phyloP scores from a whole-genome alignment of 1,139 yeast species.

The Arxiozyma telluris region DNA sequence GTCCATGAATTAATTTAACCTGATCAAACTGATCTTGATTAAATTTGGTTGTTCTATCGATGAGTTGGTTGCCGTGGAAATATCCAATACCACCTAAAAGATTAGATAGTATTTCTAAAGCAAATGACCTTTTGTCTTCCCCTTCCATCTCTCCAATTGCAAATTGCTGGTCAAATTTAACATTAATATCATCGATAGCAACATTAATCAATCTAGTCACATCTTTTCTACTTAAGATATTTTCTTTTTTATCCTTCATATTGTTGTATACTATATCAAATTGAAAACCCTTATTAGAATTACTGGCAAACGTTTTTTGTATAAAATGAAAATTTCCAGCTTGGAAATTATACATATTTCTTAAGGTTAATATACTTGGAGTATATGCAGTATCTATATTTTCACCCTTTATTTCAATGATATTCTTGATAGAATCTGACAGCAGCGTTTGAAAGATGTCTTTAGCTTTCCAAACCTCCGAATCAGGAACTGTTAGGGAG shows the following conservation, averaged over 20 bases:
- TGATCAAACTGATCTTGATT: slow-evolving; percentile 60
- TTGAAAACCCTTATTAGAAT: slow-evolving; percentile 55
- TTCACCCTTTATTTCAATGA: slow-evolving; percentile 35
- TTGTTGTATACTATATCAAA: slow-evolving; percentile 59
- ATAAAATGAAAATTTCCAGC: slow-evolving; percentile 68
- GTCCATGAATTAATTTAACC: slow-evolving; percentile 41
- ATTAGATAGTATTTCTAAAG: slow-evolving; percentile 71
- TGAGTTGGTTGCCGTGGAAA: slow-evolving; percentile 78
- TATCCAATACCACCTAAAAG: slow-evolving; percentile 85
- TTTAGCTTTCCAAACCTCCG: slow-evolving; percentile 67
- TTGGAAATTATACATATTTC: slow-evolving; percentile 51
- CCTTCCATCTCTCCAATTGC: slow-evolving; percentile 35
- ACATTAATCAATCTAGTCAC: slow-evolving; percentile 36
- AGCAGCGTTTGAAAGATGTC: slow-evolving; percentile 65
- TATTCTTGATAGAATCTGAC: slow-evolving; percentile 54
- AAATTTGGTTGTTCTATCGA: slow-evolving; percentile 60
- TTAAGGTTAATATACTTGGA: slow-evolving; percentile 39
- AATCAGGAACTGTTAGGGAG: slow-evolving; percentile 64
- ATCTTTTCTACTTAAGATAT: slow-evolving; percentile 35
- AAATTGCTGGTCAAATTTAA: slow-evolving; percentile 49
- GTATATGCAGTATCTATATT: slow-evolving; percentile 33
- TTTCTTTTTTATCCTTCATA: slow-evolving; percentile 35
- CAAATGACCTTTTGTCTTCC: slow-evolving; percentile 47
- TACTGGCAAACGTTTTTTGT: slow-evolving; percentile 51
- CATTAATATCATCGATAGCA: slow-evolving; percentile 39